phyloP scores from a whole-genome alignment of 2,329 filamentous ascomycete species.

The Leptoxyphium fumago region DNA sequence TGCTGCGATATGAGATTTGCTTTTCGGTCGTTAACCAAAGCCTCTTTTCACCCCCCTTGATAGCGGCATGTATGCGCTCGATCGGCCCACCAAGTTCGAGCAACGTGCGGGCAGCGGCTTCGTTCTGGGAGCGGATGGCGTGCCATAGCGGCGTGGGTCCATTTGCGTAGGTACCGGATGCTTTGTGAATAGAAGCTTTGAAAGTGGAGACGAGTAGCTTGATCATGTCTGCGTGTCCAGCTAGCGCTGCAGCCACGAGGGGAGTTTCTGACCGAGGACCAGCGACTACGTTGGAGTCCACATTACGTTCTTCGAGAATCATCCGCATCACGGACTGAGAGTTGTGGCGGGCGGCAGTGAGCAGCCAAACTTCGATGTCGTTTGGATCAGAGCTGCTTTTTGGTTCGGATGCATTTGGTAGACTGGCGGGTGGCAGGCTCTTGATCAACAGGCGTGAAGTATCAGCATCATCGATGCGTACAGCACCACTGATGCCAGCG shows the following conservation, averaged over 20 bases:
- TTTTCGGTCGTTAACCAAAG: conserved; percentile 4
- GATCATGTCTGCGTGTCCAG: background rate
- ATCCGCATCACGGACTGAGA: background rate
- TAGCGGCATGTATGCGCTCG: conserved; percentile 1
- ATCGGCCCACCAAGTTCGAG: conserved; percentile 5
- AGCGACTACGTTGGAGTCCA: conserved; percentile 1
- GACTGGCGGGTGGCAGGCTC: background rate
- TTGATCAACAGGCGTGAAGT: too few species aligned
- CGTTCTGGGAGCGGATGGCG: conserved; percentile 3
- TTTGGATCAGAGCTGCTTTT: background rate
- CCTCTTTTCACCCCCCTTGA: conserved; percentile 2
- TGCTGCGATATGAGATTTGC: background rate
- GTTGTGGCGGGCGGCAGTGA: background rate
- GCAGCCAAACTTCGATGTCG: background rate
- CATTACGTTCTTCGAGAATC: background rate
- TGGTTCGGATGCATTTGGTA: background rate
- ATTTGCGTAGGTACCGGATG: conserved; percentile 4
- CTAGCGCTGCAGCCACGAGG: background rate
- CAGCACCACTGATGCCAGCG: too few species aligned
- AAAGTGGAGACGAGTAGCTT: conserved; percentile 1
- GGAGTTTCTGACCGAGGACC: background rate
- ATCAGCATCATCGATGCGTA: too few species aligned
- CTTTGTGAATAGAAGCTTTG: conserved; percentile 4
- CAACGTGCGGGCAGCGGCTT: conserved; percentile 3
- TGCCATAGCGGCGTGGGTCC: conserved; percentile 6